Percentiles rank a stretch among this genome's conserved stretches.
Evolutionary conservation across 2,329 filamentous ascomycete species (phyloP).

Genomic region (Remersonia thermophila): DNA sequence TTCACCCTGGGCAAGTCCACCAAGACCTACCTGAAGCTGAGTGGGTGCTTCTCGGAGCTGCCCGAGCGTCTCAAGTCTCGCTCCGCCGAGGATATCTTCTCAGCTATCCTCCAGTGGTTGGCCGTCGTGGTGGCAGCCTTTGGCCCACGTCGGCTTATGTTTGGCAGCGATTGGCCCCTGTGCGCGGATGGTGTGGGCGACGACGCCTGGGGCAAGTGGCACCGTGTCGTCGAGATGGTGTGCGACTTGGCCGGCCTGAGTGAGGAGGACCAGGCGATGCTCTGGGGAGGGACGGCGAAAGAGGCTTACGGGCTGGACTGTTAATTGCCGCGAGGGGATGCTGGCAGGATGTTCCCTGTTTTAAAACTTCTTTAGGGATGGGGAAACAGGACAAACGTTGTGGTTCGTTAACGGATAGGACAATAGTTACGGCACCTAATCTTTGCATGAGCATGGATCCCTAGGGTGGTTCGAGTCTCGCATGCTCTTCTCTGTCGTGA

Average conservation of each 20-base stretch:
- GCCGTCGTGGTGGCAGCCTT: slow-evolving; percentile 61
- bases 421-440: too few species aligned
- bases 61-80: slow-evolving; percentile 38
- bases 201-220: slow-evolving; percentile 65
- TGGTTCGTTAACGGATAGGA: too few species aligned
- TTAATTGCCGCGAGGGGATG: neutral
- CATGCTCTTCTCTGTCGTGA: too few species aligned
- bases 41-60: slow-evolving; percentile 73
- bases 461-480: too few species aligned
- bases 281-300: slow-evolving; percentile 63
- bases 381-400: neutral
- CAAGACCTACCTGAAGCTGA: slow-evolving; percentile 82
- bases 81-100: slow-evolving; percentile 45
- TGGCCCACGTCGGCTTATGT: slow-evolving; percentile 64
- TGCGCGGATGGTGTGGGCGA: slow-evolving; percentile 52
- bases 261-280: slow-evolving; percentile 47
- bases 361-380: neutral
- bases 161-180: slow-evolving; percentile 88
- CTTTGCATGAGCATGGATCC: too few species aligned
- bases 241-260: slow-evolving; percentile 50
- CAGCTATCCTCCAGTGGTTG: slow-evolving; percentile 57
- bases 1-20: slow-evolving; percentile 51
- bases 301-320: slow-evolving; percentile 50
- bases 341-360: too few species aligned
- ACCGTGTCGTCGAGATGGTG: slow-evolving; percentile 53